These are phyloP conservation scores for Eucalyptus pauciflora DNA, from an alignment of 345 rosid species.

Conservation along the genomic window DNA sequence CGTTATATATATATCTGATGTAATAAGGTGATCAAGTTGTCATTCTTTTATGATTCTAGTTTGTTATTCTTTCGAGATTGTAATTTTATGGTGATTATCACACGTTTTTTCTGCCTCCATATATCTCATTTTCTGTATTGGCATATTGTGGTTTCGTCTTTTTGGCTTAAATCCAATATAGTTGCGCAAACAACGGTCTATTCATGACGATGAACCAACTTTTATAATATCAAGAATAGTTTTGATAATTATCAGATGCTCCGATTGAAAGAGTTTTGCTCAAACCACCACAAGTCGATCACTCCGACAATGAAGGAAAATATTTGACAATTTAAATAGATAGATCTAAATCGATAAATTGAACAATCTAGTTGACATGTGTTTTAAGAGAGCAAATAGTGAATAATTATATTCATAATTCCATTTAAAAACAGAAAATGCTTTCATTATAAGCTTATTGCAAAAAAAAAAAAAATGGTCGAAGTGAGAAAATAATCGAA, in stretches of 20 bases:
- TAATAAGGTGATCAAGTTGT: not conserved
- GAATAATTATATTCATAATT: not conserved
- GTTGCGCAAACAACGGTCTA: too few species aligned
- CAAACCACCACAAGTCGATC: not conserved
- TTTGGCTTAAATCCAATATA: too few species aligned
- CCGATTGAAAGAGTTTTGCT: not conserved
- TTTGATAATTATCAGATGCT: not conserved
- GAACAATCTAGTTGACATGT: not conserved
- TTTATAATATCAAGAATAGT: too few species aligned
- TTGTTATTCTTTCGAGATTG: not conserved
- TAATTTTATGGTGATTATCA: not conserved
- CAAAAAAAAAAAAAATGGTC: not conserved
- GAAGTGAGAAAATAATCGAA: not conserved
- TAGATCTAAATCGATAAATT: not conserved
- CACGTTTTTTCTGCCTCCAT: not conserved
- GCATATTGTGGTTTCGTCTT: too few species aligned
- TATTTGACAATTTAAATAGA: not conserved
- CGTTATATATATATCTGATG: not conserved
- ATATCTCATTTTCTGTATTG: not conserved
- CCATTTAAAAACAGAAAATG: not conserved
- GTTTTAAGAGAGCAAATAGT: not conserved
- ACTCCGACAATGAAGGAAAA: not conserved
- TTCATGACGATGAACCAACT: too few species aligned
- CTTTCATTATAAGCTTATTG: not conserved
- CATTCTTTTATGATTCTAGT: not conserved